Conservation (phyloP, 257 asterid species). For the Penstemon barbatus region DNA sequence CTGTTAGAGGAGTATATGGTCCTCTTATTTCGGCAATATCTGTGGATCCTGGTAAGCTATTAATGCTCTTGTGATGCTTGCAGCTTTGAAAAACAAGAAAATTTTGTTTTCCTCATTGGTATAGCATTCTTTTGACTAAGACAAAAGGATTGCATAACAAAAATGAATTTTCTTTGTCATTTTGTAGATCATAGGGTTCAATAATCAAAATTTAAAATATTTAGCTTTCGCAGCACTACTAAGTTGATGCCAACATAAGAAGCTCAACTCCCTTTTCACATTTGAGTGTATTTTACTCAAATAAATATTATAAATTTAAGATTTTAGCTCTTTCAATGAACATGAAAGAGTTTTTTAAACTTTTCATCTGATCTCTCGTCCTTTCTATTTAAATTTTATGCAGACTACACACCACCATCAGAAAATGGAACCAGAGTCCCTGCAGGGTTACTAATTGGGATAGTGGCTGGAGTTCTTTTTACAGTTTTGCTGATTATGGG, state of each 20-base stretch:
- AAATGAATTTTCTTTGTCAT: not conserved
- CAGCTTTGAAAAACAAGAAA: not conserved
- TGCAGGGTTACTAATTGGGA: conserved; percentile 50
- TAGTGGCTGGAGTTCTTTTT: conserved; percentile 45
- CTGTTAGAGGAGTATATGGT: conserved; percentile 73
- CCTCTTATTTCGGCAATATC: conserved; percentile 92
- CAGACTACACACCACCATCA: conserved; percentile 54
- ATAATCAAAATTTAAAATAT: not conserved
- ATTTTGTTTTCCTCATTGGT: not conserved
- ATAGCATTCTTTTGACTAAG: not conserved
- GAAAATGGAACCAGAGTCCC: conserved; percentile 42
- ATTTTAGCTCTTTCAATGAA: not conserved
- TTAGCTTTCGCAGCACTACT: not conserved
- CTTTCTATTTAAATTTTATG: conserved; percentile 10
- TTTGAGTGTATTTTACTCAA: not conserved
- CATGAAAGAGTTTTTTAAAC: conserved; percentile 4
- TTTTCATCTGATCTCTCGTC: conserved; percentile 14
- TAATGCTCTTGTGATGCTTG: not conserved
- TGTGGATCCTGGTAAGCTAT: conserved; percentile 53
- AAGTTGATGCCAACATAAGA: not conserved
- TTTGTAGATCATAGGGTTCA: not conserved
- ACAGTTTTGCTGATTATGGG: conserved; percentile 33
- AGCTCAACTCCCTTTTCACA: not conserved
- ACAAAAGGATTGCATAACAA: not conserved
- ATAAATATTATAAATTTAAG: no score